Base-by-base conservation (phyloP, 1,284 basidiomycete genomes). In the Papiliotrema flavescens region DNA sequence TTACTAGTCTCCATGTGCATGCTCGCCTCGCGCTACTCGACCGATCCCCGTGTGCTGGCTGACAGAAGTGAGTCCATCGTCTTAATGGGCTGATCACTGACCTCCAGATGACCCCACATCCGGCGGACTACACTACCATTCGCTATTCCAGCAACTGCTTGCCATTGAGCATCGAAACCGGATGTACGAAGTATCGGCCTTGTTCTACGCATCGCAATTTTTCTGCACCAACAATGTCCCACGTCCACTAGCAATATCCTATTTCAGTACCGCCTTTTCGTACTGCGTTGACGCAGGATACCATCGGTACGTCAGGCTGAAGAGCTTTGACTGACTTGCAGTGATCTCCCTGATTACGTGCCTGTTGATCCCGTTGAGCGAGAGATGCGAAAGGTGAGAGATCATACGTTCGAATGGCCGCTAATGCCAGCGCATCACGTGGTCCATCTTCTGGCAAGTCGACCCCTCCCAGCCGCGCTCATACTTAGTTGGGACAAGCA, bases 221-320 rank as follows among this genome's bases (percentile, higher is more conserved):
- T 48, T 48, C 46, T 48, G 46, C 20, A 48, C 46, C 34, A 48
- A 48, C 46, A 48, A 48, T 20, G 24, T 28, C 15, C 46, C 46
- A 13, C 13, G 46, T 19, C 46, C 46, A 11, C 35, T 48, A 23
- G 46, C 46, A 6, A 48, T 48, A n/a, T 48, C 46, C 17, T 48
- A 48, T n/a, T 48, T 48, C 34, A 48, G 46, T 34, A 48, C 46
- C 9, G 46, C 46, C 9, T 48, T 48, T 22, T 48, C 46, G 11
- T 48, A 48, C n/a, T 48, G 46, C 20, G 46, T 48, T 17, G 46
- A 48, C 26, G 46, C 46, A 9, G 46, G 46, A 22, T 48, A 48
- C 36, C 46, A 48, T 48, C 46, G 46, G 46, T 48, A 23, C 20
- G 35, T 48, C 20, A 34, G 3, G 15, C 24, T 7, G 8, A 22